Percentiles rank a stretch among this genome's conserved stretches.
phyloP scores from a whole-genome alignment of 1,284 basidiomycete genomes.

The Trametes versicolor region DNA sequence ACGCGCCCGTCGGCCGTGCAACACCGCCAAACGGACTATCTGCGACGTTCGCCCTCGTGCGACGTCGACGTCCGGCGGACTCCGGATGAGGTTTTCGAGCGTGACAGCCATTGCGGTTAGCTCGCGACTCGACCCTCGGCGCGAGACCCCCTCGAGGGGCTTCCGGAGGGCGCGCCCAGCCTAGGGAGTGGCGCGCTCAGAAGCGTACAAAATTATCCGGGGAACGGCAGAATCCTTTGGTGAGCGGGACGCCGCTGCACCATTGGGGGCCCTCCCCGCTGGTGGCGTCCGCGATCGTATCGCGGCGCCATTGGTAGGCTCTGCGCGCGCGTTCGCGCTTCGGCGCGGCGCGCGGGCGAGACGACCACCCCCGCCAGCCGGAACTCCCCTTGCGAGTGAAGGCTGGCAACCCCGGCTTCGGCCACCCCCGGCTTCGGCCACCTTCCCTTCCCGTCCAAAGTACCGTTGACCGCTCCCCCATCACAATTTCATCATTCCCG shows the following conservation, averaged over 20 bases:
- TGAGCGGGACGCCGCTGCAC: background rate
- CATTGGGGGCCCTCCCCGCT: background rate
- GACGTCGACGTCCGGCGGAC: background rate
- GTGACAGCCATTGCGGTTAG: background rate
- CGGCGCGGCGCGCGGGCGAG: background rate
- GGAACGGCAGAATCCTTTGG: slow-evolving; percentile 10
- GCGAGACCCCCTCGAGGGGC: slow-evolving; percentile 8
- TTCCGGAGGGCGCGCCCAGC: background rate
- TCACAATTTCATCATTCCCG: no score
- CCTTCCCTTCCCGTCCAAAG: background rate
- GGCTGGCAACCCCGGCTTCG: slow-evolving; percentile 10
- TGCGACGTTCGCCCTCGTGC: background rate
- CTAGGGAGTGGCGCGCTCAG: background rate
- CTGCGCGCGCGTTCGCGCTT: background rate
- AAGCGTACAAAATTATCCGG: slow-evolving; percentile 9
- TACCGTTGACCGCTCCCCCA: no score
- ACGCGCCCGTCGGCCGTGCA: background rate
- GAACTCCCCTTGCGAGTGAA: slow-evolving; percentile 10
- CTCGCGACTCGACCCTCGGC: slow-evolving; percentile 7
- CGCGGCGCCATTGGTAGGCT: background rate
- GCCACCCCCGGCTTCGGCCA: slow-evolving; percentile 1
- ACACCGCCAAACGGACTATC: background rate
- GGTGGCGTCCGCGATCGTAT: background rate
- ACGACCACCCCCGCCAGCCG: background rate
- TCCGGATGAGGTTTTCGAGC: slow-evolving; percentile 7